phyloP scores from a whole-genome alignment of 116 monocot genomes.

The Posidonia oceanica region DNA sequence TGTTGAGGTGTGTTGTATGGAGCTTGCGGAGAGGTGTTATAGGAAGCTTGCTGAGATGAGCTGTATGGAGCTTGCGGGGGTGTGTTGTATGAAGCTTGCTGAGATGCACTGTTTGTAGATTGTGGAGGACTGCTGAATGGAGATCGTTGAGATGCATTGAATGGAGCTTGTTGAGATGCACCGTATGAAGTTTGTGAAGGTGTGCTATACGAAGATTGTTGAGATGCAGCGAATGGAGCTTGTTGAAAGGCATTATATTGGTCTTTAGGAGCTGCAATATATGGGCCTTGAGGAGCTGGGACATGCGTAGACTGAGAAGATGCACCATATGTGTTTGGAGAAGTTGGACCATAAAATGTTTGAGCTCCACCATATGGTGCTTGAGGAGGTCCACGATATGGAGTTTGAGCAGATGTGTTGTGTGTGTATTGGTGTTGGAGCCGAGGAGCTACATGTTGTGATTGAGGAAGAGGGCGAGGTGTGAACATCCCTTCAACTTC shows the following conservation, averaged over 20 bases:
- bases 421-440: neutral
- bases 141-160: neutral
- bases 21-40: neutral
- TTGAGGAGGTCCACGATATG: neutral
- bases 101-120: neutral
- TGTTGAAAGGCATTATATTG: neutral
- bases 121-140: neutral
- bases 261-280: neutral
- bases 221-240: neutral
- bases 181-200: neutral
- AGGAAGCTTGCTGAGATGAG: neutral
- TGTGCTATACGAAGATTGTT: neutral
- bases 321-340: neutral
- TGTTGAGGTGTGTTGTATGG: neutral
- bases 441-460: neutral
- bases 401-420: neutral
- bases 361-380: neutral
- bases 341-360: neutral
- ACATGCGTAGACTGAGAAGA: neutral
- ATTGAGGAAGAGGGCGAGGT: neutral
- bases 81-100: neutral
- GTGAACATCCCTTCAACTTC: slow-evolving; percentile 15
- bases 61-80: neutral
- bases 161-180: neutral
- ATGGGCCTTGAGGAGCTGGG: neutral